These are phyloP conservation scores for Lathyrus sativus DNA, from an alignment of 306 rosid genomes.

Conservation along the genomic window DNA sequence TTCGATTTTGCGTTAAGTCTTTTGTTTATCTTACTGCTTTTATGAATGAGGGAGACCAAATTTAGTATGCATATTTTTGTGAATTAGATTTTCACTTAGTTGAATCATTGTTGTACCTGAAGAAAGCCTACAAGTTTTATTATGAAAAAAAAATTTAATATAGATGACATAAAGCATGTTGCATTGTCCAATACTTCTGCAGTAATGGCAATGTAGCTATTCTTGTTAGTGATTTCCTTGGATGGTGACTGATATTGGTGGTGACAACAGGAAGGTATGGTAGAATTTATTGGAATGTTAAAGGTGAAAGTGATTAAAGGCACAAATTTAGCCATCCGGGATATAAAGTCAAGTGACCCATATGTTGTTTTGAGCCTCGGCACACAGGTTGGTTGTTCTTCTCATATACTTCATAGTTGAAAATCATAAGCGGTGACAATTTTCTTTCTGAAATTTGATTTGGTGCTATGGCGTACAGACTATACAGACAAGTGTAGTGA, in stretches of 20 bases:
- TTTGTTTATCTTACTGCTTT: slow-evolving; percentile 35
- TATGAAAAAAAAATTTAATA: slow-evolving; percentile 25
- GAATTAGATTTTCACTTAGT: slow-evolving; percentile 28
- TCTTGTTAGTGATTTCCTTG: slow-evolving; percentile 37
- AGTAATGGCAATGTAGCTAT: slow-evolving; percentile 24
- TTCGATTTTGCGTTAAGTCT: slow-evolving; percentile 31
- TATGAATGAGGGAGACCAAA: slow-evolving; percentile 30
- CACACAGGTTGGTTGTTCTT: slow-evolving; percentile 64
- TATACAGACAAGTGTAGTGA: slow-evolving; percentile 59
- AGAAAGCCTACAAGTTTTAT: slow-evolving; percentile 18
- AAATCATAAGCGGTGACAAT: slow-evolving; percentile 29
- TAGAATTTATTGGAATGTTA: slow-evolving; percentile 87
- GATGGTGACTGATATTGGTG: slow-evolving; percentile 47
- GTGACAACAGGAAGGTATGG: slow-evolving; percentile 83
- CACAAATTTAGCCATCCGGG: slow-evolving; percentile 86
- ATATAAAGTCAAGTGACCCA: slow-evolving; percentile 97
- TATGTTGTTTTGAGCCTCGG: slow-evolving; percentile 90
- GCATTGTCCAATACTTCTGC: slow-evolving; percentile 35
- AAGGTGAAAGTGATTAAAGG: slow-evolving; percentile 91
- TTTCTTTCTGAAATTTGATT: slow-evolving; percentile 40
- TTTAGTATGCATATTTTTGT: slow-evolving; percentile 14
- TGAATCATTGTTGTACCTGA: slow-evolving; percentile 27
- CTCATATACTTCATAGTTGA: slow-evolving; percentile 26
- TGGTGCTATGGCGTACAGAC: slow-evolving; percentile 53
- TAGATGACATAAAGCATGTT: slow-evolving; percentile 39